Conservation (phyloP, 208 protist genomes). For the Borovskyia barvae region DNA sequence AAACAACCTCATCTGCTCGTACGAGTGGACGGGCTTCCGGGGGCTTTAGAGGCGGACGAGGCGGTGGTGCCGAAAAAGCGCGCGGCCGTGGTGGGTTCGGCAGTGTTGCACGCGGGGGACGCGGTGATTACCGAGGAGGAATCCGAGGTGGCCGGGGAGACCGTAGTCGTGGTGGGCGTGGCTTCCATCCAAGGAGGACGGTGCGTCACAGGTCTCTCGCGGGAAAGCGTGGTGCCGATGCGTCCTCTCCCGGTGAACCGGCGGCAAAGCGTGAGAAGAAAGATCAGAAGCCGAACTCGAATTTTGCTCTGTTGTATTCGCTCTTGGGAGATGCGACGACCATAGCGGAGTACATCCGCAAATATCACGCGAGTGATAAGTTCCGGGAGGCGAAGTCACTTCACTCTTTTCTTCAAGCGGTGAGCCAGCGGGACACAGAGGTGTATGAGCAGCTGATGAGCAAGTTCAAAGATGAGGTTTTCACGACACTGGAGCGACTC, state of each 20-base stretch:
- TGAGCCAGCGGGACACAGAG: conserved; percentile 44
- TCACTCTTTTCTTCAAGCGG: conserved; percentile 71
- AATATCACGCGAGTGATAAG: conserved; percentile 42
- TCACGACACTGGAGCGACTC: conserved; percentile 57
- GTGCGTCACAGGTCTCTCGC: conserved; percentile 25
- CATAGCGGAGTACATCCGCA: conserved; percentile 59
- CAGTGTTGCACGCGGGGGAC: background rate
- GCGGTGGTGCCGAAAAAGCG: conserved; percentile 11
- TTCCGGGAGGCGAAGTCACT: conserved; percentile 50
- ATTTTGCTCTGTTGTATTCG: conserved; percentile 53
- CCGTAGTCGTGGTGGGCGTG: conserved; percentile 4
- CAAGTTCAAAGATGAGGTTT: conserved; percentile 52
- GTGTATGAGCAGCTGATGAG: conserved; percentile 54
- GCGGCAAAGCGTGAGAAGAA: conserved; percentile 29
- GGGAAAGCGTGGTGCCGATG: conserved; percentile 25
- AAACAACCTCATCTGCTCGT: no score
- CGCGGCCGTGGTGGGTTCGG: background rate
- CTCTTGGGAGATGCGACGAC: conserved; percentile 38
- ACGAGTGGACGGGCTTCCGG: no score
- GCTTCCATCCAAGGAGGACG: background rate
- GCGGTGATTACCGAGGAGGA: conserved; percentile 1
- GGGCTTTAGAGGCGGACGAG: no score
- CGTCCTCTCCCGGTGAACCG: conserved; percentile 11
- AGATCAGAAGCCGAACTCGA: conserved; percentile 43
- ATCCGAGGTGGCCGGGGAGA: background rate